Conservation (phyloP, 306 rosid species). For the Senna tora region DNA sequence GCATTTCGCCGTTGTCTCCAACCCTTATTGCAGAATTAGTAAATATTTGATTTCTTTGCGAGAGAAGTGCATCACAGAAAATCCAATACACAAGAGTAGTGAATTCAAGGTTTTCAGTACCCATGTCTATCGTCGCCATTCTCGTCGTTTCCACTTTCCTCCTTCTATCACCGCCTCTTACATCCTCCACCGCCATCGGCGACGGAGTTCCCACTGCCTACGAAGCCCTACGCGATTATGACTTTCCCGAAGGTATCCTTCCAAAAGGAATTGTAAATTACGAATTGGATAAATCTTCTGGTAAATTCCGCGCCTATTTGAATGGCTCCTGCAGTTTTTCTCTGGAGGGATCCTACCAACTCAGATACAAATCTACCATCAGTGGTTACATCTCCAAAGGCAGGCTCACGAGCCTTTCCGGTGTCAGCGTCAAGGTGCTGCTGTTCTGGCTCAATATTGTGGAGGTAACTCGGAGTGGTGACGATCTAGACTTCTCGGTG, state of each 20-base stretch:
- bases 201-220: slow-evolving; percentile 27
- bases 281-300: slow-evolving; percentile 45
- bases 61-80: background rate
- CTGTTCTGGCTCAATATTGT: slow-evolving; percentile 63
- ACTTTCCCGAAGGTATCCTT: slow-evolving; percentile 57
- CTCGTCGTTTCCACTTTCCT: background rate
- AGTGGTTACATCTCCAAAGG: slow-evolving; percentile 48
- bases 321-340: slow-evolving; percentile 58
- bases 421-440: slow-evolving; percentile 64
- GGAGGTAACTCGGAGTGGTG: slow-evolving; percentile 57
- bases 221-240: slow-evolving; percentile 44
- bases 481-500: slow-evolving; percentile 54
- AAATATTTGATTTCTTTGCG: no score
- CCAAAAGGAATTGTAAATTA: slow-evolving; percentile 55
- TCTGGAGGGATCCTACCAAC: slow-evolving; percentile 56
- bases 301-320: slow-evolving; percentile 46
- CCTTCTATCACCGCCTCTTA: background rate
- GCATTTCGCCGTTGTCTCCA: background rate
- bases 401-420: slow-evolving; percentile 48
- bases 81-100: background rate
- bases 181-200: background rate
- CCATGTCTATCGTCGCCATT: background rate
- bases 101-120: background rate
- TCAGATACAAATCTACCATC: slow-evolving; percentile 57
- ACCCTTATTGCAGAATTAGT: background rate